Conservation (phyloP, 148 eudicot species). For the Amaranthus hypochondriacus region DNA sequence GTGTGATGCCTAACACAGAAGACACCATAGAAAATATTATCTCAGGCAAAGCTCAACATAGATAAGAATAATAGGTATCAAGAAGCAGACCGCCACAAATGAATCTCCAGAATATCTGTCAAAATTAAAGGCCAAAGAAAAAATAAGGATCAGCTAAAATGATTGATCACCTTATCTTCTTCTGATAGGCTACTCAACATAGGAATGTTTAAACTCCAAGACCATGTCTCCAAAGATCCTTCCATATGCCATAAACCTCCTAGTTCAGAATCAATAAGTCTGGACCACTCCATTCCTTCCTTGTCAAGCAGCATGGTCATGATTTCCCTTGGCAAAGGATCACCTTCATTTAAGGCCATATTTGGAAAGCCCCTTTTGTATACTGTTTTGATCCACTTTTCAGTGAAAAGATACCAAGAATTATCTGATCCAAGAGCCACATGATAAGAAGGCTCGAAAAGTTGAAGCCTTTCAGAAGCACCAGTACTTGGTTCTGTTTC, state of each 20-base stretch:
- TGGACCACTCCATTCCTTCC: conserved; percentile 84
- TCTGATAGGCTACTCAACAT: conserved; percentile 83
- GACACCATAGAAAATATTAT: background rate
- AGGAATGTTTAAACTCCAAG: conserved; percentile 98
- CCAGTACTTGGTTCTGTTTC: conserved; percentile 29
- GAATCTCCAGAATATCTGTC: background rate
- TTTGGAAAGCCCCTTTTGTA: conserved; percentile 89
- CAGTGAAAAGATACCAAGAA: conserved; percentile 97
- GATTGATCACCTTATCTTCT: conserved; percentile 64
- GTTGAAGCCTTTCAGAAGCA: conserved; percentile 27
- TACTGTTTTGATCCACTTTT: conserved; percentile 83
- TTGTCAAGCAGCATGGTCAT: conserved; percentile 67
- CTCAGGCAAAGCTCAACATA: conserved; percentile 4
- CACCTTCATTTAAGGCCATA: conserved; percentile 63
- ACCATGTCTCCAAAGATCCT: conserved; percentile 96
- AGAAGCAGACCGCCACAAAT: background rate
- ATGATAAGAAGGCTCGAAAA: conserved; percentile 60
- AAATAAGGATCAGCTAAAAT: background rate
- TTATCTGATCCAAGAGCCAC: conserved; percentile 99
- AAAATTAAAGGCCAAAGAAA: background rate
- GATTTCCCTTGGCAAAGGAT: conserved; percentile 62
- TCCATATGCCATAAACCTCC: conserved; percentile 86
- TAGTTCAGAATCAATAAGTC: conserved; percentile 62
- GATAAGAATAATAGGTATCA: background rate
- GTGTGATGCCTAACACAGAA: conserved; percentile 45